These are phyloP conservation scores for Tilletia caries DNA, from an alignment of 1,284 basidiomycete genomes.

Conservation along the genomic window DNA sequence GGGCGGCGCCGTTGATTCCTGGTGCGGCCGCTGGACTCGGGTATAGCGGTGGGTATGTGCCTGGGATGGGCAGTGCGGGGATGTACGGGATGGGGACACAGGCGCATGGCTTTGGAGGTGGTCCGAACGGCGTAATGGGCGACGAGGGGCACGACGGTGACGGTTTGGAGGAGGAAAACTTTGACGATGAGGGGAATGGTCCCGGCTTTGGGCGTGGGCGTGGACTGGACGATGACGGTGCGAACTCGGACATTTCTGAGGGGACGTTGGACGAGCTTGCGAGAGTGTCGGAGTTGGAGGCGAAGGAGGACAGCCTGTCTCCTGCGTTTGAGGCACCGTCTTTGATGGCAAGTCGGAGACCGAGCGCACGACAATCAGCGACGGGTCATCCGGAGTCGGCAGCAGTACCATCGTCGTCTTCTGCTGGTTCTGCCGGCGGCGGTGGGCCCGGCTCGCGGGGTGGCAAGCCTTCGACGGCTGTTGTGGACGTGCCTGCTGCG, in stretches of 20 bases:
- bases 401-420: too few relatives aligned
- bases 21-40: not conserved
- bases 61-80: not conserved
- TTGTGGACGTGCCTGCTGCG: not conserved
- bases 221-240: too few relatives aligned
- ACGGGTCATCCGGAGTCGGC: too few relatives aligned
- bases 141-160: not conserved
- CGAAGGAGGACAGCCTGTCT: constrained; percentile 11
- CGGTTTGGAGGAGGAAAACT: constrained; percentile 19
- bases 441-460: not conserved
- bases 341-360: too few relatives aligned
- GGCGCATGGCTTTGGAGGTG: not conserved
- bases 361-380: too few relatives aligned
- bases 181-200: constrained; percentile 26
- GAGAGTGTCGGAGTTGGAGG: constrained; percentile 30
- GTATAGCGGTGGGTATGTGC: not conserved
- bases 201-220: too few relatives aligned
- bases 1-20: not conserved
- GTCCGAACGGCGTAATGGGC: not conserved
- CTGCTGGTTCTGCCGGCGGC: too few relatives aligned
- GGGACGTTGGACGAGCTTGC: constrained; percentile 38
- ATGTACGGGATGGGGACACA: not conserved
- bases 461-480: not conserved
- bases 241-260: constrained; percentile 16
- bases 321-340: not conserved